A percentile compares a stretch with the other conserved stretches of the same genome.
phyloP scores from a whole-genome alignment of 345 rosid species.

The Eucalyptus polyanthemos region DNA sequence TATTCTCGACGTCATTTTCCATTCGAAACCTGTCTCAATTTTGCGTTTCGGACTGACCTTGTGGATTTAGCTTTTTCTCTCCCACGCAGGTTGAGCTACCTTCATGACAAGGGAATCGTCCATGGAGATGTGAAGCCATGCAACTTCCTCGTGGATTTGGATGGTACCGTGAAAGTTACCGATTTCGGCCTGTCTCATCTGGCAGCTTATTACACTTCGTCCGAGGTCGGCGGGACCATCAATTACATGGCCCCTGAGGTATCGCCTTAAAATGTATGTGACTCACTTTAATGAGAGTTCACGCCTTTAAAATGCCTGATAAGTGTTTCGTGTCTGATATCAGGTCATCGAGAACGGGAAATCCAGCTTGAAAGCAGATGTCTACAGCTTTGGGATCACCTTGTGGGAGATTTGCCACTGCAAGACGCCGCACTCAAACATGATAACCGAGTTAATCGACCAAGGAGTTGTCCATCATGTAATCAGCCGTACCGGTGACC shows the following conservation, averaged over 20 bases:
- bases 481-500: background rate
- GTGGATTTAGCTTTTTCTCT: background rate
- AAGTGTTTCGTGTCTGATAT: background rate
- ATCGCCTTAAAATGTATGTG: background rate
- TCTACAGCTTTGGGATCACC: background rate
- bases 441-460: background rate
- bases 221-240: background rate
- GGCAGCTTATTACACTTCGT: background rate
- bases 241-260: background rate
- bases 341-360: background rate
- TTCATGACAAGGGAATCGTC: background rate
- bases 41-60: background rate
- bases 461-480: background rate
- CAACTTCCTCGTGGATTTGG: background rate
- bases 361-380: background rate
- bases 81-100: background rate
- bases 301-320: background rate
- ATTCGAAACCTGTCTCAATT: background rate
- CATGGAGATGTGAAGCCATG: background rate
- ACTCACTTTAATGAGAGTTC: background rate
- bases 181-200: background rate
- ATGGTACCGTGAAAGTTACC: background rate
- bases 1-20: background rate
- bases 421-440: background rate
- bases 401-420: background rate